phyloP scores from a whole-genome alignment of 2,329 filamentous ascomycete genomes.

The Thielaviopsis ethacetica region DNA sequence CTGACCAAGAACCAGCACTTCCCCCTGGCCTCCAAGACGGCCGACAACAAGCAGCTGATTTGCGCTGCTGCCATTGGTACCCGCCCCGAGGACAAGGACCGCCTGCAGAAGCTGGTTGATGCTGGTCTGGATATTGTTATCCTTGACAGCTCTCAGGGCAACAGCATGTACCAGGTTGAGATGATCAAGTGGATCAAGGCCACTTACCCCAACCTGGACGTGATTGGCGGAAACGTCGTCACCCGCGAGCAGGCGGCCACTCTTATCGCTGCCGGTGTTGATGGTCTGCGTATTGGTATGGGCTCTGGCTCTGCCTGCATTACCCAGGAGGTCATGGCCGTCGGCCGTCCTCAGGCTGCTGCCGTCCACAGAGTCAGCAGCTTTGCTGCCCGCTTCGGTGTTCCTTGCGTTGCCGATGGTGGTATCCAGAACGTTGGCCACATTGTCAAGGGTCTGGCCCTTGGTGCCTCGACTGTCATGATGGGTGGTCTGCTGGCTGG shows the following conservation, averaged over 20 bases:
- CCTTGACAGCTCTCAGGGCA: constrained; percentile 91
- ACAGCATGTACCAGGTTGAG: constrained; percentile 95
- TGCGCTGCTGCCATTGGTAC: constrained; percentile 92
- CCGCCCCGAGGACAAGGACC: constrained; percentile 76
- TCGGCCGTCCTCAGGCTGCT: constrained; percentile 87
- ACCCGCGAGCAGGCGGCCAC: constrained; percentile 89
- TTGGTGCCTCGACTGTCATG: constrained; percentile 93
- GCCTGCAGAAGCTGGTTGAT: constrained; percentile 76
- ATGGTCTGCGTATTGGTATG: constrained; percentile 97
- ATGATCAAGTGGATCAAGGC: constrained; percentile 96
- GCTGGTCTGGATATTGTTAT: constrained; percentile 91
- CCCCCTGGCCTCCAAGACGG: constrained; percentile 88
- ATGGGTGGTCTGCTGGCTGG: constrained; percentile 97
- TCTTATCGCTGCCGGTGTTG: constrained; percentile 83
- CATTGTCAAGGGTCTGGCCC: constrained; percentile 93
- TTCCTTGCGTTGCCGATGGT: constrained; percentile 94
- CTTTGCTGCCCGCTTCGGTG: constrained; percentile 84
- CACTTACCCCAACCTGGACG: constrained; percentile 70
- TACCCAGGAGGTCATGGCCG: constrained; percentile 98
- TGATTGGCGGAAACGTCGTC: constrained; percentile 97
- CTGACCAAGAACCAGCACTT: constrained; percentile 98
- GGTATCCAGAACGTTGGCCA: constrained; percentile 97
- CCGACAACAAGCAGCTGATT: constrained; percentile 93
- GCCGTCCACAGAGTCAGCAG: constrained; percentile 78
- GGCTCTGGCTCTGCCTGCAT: constrained; percentile 96